Conservation (phyloP, 352 stramenopile genomes). For the Phytophthora niederhauseri region DNA sequence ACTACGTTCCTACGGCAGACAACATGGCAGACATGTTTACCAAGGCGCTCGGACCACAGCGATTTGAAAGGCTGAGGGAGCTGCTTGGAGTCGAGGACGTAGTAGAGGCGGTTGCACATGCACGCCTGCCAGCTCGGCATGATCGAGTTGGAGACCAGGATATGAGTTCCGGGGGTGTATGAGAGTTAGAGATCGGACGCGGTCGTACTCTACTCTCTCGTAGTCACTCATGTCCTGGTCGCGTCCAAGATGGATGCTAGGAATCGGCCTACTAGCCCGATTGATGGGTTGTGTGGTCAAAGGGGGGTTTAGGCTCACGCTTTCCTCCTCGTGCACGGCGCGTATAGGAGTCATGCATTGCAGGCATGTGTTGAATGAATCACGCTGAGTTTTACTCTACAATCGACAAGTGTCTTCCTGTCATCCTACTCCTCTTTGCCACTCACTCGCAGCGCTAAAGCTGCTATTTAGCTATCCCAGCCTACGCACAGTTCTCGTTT, state of each 20-base stretch:
- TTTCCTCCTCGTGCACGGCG: neutral
- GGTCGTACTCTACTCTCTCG: neutral
- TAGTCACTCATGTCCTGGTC: neutral
- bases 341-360: neutral
- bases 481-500: no score
- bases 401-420: no score
- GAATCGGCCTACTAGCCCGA: neutral
- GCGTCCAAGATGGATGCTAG: neutral
- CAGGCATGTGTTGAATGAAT: neutral
- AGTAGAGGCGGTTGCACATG: neutral
- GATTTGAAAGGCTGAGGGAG: neutral
- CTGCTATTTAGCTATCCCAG: no score
- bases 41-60: neutral
- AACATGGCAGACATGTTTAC: neutral
- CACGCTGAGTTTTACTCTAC: no score
- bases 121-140: neutral
- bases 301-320: neutral
- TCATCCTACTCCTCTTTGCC: no score
- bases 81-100: neutral
- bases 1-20: neutral
- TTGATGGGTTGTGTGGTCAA: neutral
- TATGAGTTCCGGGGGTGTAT: neutral
- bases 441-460: no score
- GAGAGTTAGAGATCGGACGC: neutral
- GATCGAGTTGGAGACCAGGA: neutral